Percentiles rank a stretch among this genome's conserved stretches.
Evolutionary conservation across 306 rosid genomes (phyloP).

Genomic region (Prinsepia uniflora): DNA sequence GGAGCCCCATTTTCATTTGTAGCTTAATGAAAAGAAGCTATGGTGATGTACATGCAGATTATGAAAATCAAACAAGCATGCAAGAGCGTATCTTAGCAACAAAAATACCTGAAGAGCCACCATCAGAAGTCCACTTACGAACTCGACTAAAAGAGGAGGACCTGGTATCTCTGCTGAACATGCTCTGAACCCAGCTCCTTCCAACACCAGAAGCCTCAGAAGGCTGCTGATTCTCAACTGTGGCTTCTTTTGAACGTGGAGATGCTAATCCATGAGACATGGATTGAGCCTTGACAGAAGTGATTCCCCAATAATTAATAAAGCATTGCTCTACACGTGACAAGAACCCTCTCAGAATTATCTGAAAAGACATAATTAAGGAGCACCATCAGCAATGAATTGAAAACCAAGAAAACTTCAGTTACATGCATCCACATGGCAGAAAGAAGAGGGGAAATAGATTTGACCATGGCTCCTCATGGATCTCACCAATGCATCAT

Average conservation of each 20-base stretch:
- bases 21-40: constrained; percentile 17
- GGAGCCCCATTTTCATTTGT: constrained; percentile 68
- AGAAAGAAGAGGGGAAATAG: background rate
- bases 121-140: constrained; percentile 84
- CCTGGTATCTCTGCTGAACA: constrained; percentile 84
- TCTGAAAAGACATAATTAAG: constrained; percentile 46
- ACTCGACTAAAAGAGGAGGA: constrained; percentile 77
- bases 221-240: constrained; percentile 78
- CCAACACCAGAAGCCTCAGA: constrained; percentile 87
- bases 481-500: background rate
- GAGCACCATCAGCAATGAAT: constrained; percentile 25
- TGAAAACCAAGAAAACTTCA: constrained; percentile 20
- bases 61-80: constrained; percentile 12
- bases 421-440: constrained; percentile 7
- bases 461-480: background rate
- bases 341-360: constrained; percentile 86
- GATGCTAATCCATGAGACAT: constrained; percentile 65
- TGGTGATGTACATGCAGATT: constrained; percentile 15
- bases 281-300: constrained; percentile 64
- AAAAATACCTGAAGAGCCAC: constrained; percentile 50
- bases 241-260: constrained; percentile 68
- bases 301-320: constrained; percentile 80
- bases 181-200: constrained; percentile 99
- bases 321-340: constrained; percentile 82
- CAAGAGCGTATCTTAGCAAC: constrained; percentile 14